Percentiles rank a stretch among this genome's conserved stretches.
phyloP scores from a whole-genome alignment of 768 basidiomycete species.

The Leccinum subtestaceum region DNA sequence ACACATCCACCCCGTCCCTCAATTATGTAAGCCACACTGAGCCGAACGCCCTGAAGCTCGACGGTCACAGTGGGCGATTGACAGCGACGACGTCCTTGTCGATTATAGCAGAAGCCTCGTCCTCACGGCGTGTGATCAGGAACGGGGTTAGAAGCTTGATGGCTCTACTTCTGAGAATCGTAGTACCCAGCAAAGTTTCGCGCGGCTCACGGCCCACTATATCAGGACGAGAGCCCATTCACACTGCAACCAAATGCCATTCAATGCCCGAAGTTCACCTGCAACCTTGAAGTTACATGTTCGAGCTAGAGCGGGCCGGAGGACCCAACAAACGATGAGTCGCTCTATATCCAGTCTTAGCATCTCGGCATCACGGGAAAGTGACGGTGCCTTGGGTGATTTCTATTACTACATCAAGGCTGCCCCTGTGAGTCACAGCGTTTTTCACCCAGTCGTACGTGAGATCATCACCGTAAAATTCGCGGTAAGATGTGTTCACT shows the following conservation, averaged over 20 bases:
- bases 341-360: not conserved
- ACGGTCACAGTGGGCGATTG: no score
- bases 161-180: not conserved
- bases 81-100: no score
- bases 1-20: not conserved
- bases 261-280: no score
- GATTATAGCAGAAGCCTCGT: no score
- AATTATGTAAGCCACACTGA: slow-evolving; percentile 14
- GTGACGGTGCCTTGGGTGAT: not conserved
- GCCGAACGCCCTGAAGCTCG: not conserved
- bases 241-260: not conserved
- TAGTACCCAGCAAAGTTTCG: not conserved
- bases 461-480: not conserved
- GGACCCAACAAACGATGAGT: not conserved
- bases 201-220: no score
- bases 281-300: not conserved
- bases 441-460: not conserved
- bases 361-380: slow-evolving; percentile 8
- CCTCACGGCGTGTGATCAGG: no score
- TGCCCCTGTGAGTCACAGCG: not conserved
- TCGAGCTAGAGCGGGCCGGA: not conserved
- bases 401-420: not conserved
- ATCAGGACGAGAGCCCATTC: not conserved
- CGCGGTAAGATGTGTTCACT: not conserved
- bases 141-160: no score